phyloP scores from a whole-genome alignment of 306 rosid species.

The Quercus aquifolioides region DNA sequence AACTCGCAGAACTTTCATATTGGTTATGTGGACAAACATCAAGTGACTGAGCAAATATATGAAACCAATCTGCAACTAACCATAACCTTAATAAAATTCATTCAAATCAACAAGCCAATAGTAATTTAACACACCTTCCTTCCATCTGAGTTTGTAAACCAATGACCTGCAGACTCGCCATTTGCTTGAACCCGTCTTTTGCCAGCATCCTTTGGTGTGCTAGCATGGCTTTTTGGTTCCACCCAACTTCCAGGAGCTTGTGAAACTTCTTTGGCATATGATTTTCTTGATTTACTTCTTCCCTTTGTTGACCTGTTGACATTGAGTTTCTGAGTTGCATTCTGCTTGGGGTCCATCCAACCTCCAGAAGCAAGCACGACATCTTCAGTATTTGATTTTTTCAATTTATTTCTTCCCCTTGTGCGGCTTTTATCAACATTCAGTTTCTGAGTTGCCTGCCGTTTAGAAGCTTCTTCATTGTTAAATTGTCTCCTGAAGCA shows the following conservation, averaged over 20 bases:
- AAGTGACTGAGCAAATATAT: not conserved
- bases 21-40: slow-evolving; percentile 5
- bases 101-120: not conserved
- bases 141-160: slow-evolving; percentile 79
- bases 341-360: slow-evolving; percentile 62
- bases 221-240: slow-evolving; percentile 53
- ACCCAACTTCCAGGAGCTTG: slow-evolving; percentile 58
- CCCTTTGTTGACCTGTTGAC: slow-evolving; percentile 36
- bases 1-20: not conserved
- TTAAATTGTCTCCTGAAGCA: slow-evolving; percentile 78
- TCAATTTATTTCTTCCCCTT: slow-evolving; percentile 38
- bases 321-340: slow-evolving; percentile 37
- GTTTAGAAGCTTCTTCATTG: slow-evolving; percentile 52
- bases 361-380: slow-evolving; percentile 42
- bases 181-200: slow-evolving; percentile 61
- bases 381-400: slow-evolving; percentile 20
- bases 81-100: not conserved
- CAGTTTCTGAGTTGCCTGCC: slow-evolving; percentile 31
- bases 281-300: slow-evolving; percentile 26
- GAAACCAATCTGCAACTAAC: not conserved
- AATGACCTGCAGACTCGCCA: slow-evolving; percentile 71
- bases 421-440: slow-evolving; percentile 29
- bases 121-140: slow-evolving; percentile 47
- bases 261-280: slow-evolving; percentile 29
- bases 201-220: slow-evolving; percentile 62